phyloP scores from a whole-genome alignment of 2,329 filamentous ascomycete species.

The Fusarium nisikadoi region DNA sequence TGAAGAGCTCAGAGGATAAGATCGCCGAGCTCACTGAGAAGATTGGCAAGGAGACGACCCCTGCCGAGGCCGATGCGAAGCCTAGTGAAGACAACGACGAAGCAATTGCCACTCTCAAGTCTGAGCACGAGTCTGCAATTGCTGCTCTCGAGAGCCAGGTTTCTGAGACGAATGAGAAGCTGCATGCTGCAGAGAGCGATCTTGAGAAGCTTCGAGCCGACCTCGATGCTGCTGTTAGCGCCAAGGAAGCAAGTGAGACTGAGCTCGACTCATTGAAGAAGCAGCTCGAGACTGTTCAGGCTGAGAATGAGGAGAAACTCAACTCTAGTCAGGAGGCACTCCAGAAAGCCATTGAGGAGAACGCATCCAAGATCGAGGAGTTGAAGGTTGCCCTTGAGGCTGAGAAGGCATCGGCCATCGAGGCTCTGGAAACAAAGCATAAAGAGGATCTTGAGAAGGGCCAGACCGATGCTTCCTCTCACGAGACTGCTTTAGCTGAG shows the following conservation, averaged over 20 bases:
- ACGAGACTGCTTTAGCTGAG: slow-evolving; percentile 61
- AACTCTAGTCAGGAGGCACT: slow-evolving; percentile 48
- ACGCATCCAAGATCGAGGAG: slow-evolving; percentile 60
- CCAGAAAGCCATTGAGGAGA: slow-evolving; percentile 57
- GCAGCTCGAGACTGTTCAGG: slow-evolving; percentile 58
- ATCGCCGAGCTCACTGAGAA: slow-evolving; percentile 65
- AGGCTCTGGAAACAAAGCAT: slow-evolving; percentile 64
- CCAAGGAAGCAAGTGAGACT: slow-evolving; percentile 60
- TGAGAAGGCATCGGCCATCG: slow-evolving; percentile 60
- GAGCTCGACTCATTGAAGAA: slow-evolving; percentile 62
- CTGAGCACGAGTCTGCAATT: slow-evolving; percentile 61
- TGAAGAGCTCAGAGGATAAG: slow-evolving; percentile 65
- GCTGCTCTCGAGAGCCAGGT: slow-evolving; percentile 59
- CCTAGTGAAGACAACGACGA: slow-evolving; percentile 56
- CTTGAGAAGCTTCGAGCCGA: slow-evolving; percentile 62
- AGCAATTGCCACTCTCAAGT: slow-evolving; percentile 59
- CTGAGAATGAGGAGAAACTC: slow-evolving; percentile 50
- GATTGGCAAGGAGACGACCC: slow-evolving; percentile 55
- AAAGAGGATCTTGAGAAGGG: slow-evolving; percentile 61
- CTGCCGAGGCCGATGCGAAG: slow-evolving; percentile 53
- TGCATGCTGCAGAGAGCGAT: slow-evolving; percentile 62
- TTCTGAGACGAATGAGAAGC: slow-evolving; percentile 60
- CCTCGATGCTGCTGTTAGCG: slow-evolving; percentile 58
- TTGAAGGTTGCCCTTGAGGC: slow-evolving; percentile 61
- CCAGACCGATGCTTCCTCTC: slow-evolving; percentile 56